A percentile compares a stretch with the other conserved stretches of the same genome.
phyloP scores from a whole-genome alignment of 2,329 filamentous ascomycete genomes.

The Clonostachys sp. region DNA sequence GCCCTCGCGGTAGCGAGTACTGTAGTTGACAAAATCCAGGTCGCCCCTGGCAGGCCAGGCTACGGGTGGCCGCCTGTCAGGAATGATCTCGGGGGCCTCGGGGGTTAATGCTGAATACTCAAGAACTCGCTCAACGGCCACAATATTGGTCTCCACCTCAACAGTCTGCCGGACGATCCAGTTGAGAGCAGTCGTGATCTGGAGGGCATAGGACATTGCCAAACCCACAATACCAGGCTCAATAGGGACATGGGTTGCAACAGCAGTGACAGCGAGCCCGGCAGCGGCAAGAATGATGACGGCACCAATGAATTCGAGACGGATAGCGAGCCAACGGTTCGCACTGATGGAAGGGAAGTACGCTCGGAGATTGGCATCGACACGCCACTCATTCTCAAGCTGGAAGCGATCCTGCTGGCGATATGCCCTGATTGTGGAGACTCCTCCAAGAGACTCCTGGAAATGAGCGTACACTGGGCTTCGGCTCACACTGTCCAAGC shows the following conservation, averaged over 20 bases:
- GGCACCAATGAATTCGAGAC: conserved; percentile 92
- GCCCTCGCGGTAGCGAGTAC: conserved; percentile 84
- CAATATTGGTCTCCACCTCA: conserved; percentile 99
- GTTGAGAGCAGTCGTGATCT: conserved; percentile 95
- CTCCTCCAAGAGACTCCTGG: conserved; percentile 90
- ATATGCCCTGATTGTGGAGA: conserved; percentile 94
- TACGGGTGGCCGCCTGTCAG: conserved; percentile 78
- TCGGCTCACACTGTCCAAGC: conserved; percentile 89
- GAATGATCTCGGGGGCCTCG: conserved; percentile 91
- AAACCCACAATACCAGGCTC: conserved; percentile 79
- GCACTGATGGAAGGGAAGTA: conserved; percentile 96
- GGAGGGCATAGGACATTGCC: conserved; percentile 93
- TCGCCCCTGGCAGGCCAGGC: conserved; percentile 89
- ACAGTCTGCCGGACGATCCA: conserved; percentile 99
- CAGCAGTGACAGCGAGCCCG: conserved; percentile 74
- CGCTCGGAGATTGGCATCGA: conserved; percentile 89
- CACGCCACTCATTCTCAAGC: conserved; percentile 93
- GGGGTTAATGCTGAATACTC: conserved; percentile 90
- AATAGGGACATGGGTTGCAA: conserved; percentile 61
- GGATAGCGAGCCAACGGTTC: conserved; percentile 89
- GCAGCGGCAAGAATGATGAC: conserved; percentile 88
- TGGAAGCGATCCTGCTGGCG: conserved; percentile 83
- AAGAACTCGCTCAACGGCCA: conserved; percentile 94
- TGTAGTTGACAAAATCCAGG: conserved; percentile 90
- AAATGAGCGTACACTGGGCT: conserved; percentile 98